Evolutionary conservation across 2,329 filamentous ascomycete species (phyloP).

Genomic region (Dothidotthia symphoricarpi): DNA sequence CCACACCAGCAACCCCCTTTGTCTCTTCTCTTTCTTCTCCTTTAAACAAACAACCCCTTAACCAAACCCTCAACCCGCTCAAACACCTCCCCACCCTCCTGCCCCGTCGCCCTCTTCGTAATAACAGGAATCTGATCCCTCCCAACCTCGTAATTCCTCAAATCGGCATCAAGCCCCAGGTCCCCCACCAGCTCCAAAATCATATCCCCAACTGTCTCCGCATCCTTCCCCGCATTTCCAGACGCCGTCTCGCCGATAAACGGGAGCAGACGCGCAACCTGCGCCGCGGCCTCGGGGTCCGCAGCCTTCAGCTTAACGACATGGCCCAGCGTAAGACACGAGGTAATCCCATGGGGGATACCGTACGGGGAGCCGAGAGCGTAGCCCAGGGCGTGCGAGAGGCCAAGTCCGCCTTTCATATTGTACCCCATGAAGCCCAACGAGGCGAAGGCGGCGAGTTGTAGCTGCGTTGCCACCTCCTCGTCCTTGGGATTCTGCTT

Average conservation of each 20-base stretch:
- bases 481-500: slow-evolving; percentile 48
- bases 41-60: slow-evolving; percentile 41
- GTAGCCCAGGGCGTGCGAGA: slow-evolving; percentile 51
- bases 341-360: slow-evolving; percentile 58
- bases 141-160: slow-evolving; percentile 48
- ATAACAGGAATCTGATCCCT: slow-evolving; percentile 46
- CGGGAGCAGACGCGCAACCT: slow-evolving; percentile 47
- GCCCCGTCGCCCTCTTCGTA: slow-evolving; percentile 45
- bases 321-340: slow-evolving; percentile 54
- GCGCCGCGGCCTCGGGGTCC: slow-evolving; percentile 46
- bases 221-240: slow-evolving; percentile 47
- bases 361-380: slow-evolving; percentile 55
- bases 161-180: slow-evolving; percentile 47
- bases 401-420: slow-evolving; percentile 51
- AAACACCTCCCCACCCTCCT: slow-evolving; percentile 46
- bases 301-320: slow-evolving; percentile 55
- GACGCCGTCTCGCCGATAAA: slow-evolving; percentile 43
- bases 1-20: no score
- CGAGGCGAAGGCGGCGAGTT: slow-evolving; percentile 53
- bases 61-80: slow-evolving; percentile 47
- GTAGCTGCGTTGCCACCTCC: slow-evolving; percentile 51
- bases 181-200: slow-evolving; percentile 46
- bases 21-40: no score
- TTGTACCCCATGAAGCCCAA: slow-evolving; percentile 54
- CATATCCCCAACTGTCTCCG: slow-evolving; percentile 45